Evolutionary conservation across 495 filamentous ascomycete genomes (phyloP), one percentile per base, ranked within the genome.

Genomic region (Xylaria telfairii): DNA sequence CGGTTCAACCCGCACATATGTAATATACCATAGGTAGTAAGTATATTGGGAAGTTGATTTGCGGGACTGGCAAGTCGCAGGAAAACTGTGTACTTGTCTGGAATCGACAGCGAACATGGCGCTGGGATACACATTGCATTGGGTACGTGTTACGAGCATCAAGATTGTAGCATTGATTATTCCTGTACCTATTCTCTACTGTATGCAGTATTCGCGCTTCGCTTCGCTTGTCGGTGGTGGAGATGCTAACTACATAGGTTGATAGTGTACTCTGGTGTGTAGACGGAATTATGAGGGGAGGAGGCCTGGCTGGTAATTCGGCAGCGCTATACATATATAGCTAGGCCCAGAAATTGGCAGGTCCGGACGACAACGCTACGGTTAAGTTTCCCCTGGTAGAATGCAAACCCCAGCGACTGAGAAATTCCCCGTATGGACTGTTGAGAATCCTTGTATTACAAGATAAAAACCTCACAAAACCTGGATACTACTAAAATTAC

Each of bases 261-360:
- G 56, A 59, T 59, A 21, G 17, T 49, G 7, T 4, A 12, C 15
- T 19, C 21, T n/a, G n/a, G n/a, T n/a, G n/a, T 53, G 8, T 46
- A 19, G 44, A n/a, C 21, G 15, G 24, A 9, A 53, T 24, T 53
- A 53, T 53, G 21, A 53, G 21, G 49, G 49, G 24, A 53, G 3
- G 3, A 26, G 24, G 3, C 49, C n/a, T n/a, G n/a, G n/a, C 51
- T 54, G 51, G 26, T 54, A 54, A 54, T 30, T 59, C 56, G 56
- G 56, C 15, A 59, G 8, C 56, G 59, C 59, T 62, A 62, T 44
- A 62, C 59, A 28, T 26, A 62, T 41, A 17, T 62, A 26, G 59
- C 42, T 62, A 62, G 59, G 21, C 62, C 24, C 0, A 19, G 42
- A 51, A 34, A 41, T 21, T 65, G 19, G 62, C 60, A 63, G 60